phyloP scores from a whole-genome alignment of 768 basidiomycete genomes.

The Lyophyllum atratum region DNA sequence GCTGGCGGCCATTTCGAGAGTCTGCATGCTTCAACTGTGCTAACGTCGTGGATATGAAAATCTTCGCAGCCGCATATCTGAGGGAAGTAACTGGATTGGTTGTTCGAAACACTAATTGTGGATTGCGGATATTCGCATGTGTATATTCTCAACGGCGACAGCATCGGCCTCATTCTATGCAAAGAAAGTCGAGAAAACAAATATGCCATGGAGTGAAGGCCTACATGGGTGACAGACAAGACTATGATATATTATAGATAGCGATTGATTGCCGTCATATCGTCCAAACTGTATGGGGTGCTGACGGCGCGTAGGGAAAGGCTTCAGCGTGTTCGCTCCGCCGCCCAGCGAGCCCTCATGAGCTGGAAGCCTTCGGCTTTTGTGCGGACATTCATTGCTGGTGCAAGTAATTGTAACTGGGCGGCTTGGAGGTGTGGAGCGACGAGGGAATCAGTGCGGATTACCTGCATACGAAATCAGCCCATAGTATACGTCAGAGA shows the following conservation, averaged over 20 bases:
- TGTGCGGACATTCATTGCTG: constrained; percentile 55
- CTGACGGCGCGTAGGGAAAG: constrained; percentile 11
- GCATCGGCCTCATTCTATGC: neutral
- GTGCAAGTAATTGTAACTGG: constrained; percentile 56
- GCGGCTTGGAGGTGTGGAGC: constrained; percentile 66
- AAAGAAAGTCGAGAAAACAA: neutral
- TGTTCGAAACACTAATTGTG: too few species aligned
- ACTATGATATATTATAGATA: constrained; percentile 2
- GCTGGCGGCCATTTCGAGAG: too few species aligned
- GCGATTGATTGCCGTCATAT: neutral
- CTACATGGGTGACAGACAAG: constrained; percentile 3
- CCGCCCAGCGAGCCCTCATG: constrained; percentile 77
- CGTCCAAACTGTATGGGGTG: too few species aligned
- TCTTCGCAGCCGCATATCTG: neutral
- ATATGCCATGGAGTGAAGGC: constrained; percentile 6
- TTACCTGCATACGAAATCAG: constrained; percentile 58
- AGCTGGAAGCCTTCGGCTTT: constrained; percentile 68
- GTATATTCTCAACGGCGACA: neutral
- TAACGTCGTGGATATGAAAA: neutral
- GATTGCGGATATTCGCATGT: too few species aligned
- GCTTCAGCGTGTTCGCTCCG: constrained; percentile 47
- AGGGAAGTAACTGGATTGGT: neutral
- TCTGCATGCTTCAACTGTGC: neutral
- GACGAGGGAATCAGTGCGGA: constrained; percentile 74
- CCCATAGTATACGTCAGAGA: constrained; percentile 1